Base-by-base conservation (phyloP, 2,329 filamentous ascomycete species). In the Neopestalotiopsis rosae region DNA sequence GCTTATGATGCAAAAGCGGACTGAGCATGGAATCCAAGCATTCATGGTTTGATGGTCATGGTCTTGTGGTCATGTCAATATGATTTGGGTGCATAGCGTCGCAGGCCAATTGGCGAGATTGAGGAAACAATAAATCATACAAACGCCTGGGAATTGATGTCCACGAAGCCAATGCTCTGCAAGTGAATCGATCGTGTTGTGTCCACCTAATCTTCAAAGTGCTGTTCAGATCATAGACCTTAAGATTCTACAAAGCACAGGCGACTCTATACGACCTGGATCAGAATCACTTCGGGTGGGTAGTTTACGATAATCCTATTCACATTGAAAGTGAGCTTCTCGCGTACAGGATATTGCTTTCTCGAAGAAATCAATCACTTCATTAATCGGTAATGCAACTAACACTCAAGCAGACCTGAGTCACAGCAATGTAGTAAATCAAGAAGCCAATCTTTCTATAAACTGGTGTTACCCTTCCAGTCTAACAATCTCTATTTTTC, bases 1-100 rank as follows among this genome's bases (percentile, higher is more conserved):
- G 45, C 45, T 52, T 52, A 52, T 52, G 45, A n/a, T 9, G 45
- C 45, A 20, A 52, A 20, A 20, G 45, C 10, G 45, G 45, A 52
- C 20, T 20, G 45, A 52, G 45, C 45, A 20, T 52, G 5, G 20
- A 52, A 9, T 52, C 45, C 6, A 38, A 52, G 45, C 45, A 52
- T 52, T 52, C 45, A 17, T 52, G 45, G 45, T 52, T 52, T 52
- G 45, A 10, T 38, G 34, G 45, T 52, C 45, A 52, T 52, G 45
- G 45, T 52, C 45, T 52, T 52, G 45, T 52, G 45, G 45, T 52
- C 17, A 52, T 24, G 45, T n/a, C 45, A 20, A 52, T 38, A 38
- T 20, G 45, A 52, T 52, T 52, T 52, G 45, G 45, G 45, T 52
- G 45, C 45, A 52, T 52, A 52, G 45, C 45, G 45, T 52, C 45